Conservation (phyloP, 2,329 filamentous ascomycete genomes). For the Arthrobotrys megalospora region DNA sequence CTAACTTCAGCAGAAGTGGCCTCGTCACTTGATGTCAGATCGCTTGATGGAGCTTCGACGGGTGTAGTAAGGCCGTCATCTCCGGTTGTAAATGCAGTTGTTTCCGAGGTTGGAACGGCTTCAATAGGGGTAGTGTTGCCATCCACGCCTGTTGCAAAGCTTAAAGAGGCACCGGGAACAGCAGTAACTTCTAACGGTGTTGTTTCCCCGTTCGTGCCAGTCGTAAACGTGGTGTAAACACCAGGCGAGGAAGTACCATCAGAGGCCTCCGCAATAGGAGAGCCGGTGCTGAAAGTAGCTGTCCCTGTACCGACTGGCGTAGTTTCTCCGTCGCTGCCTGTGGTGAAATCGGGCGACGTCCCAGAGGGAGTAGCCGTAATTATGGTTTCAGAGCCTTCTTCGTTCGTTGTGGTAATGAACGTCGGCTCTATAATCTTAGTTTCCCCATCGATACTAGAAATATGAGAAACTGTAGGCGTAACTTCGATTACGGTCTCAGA, state of each 20-base stretch:
- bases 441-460: background rate
- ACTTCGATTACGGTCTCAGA: background rate
- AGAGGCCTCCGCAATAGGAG: background rate
- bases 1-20: background rate
- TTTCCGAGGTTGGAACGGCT: background rate
- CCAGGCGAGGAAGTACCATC: background rate
- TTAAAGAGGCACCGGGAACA: background rate
- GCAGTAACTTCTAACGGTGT: background rate
- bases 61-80: constrained; percentile 4
- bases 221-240: no score
- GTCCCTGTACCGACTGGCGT: background rate
- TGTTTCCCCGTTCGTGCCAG: no score
- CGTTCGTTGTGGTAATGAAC: background rate
- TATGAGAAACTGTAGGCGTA: background rate
- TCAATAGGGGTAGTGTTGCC: background rate
- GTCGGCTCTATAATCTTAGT: background rate
- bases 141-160: background rate
- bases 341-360: background rate
- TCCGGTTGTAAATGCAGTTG: background rate
- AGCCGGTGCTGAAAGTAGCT: background rate
- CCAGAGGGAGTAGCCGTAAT: background rate
- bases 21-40: background rate
- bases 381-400: background rate
- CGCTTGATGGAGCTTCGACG: background rate
- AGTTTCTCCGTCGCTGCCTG: background rate